Conservation (phyloP, 75 land plant species). For the Pinus albicaulis region DNA sequence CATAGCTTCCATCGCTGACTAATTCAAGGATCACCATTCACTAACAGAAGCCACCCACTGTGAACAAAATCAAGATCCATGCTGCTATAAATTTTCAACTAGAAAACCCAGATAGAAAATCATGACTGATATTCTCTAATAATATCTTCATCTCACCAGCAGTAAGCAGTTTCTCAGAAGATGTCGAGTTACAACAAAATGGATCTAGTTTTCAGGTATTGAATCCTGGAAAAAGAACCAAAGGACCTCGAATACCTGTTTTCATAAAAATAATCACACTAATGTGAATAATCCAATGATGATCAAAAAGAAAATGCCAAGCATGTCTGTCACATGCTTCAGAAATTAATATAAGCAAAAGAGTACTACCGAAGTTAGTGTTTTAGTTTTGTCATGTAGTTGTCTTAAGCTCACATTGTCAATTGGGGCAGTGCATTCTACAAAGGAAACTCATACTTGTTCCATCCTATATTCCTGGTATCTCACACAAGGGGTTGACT, state of each 20-base stretch:
- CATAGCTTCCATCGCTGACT: neutral
- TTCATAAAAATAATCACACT: neutral
- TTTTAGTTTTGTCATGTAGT: neutral
- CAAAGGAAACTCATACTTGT: neutral
- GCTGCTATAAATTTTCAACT: neutral
- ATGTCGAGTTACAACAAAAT: neutral
- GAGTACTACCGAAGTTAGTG: neutral
- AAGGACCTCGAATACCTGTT: slow-evolving; percentile 1
- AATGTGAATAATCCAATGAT: neutral
- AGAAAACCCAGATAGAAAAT: slow-evolving; percentile 1
- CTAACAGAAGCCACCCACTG: slow-evolving; percentile 8
- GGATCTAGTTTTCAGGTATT: neutral
- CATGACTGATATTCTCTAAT: neutral
- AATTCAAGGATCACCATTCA: slow-evolving; percentile 11
- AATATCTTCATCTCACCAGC: neutral
- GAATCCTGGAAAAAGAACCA: neutral
- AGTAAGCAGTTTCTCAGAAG: neutral
- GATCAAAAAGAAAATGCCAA: neutral
- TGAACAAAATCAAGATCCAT: slow-evolving; percentile 4
- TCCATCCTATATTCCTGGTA: neutral
- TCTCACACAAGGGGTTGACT: neutral
- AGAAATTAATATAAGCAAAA: slow-evolving; percentile 2
- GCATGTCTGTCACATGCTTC: neutral
- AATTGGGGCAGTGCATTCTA: neutral
- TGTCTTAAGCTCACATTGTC: neutral